A percentile compares a stretch with the other conserved stretches of the same genome.
These are phyloP conservation scores for Aspergillus ochraceus DNA, from an alignment of 2,329 filamentous ascomycete genomes.

Conservation along the genomic window DNA sequence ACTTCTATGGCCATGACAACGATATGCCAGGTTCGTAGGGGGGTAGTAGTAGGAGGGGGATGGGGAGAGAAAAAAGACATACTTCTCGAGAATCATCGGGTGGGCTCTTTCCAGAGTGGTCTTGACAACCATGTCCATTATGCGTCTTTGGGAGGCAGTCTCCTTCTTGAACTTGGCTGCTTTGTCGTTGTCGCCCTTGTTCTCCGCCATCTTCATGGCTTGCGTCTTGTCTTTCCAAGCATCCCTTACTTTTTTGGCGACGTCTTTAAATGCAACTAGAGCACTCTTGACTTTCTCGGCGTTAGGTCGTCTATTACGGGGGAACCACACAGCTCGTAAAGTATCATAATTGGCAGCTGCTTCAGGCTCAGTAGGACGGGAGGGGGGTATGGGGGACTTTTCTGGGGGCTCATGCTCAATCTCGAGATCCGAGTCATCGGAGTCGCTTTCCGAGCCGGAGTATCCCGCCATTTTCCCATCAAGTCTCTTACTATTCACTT, in stretches of 20 bases:
- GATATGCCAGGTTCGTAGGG: constrained; percentile 22
- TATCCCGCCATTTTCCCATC: constrained; percentile 39
- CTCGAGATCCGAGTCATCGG: constrained; percentile 52
- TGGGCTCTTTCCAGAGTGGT: constrained; percentile 47
- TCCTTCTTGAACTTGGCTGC: constrained; percentile 56
- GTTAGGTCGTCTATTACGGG: constrained; percentile 51
- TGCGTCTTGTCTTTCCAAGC: constrained; percentile 60
- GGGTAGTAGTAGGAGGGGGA: constrained; percentile 11
- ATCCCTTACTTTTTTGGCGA: constrained; percentile 60
- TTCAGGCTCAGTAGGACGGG: constrained; percentile 53
- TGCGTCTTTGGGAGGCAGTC: constrained; percentile 58
- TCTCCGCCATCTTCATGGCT: constrained; percentile 58
- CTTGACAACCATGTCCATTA: constrained; percentile 53
- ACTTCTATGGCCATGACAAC: constrained; percentile 34
- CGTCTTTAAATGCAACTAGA: constrained; percentile 59
- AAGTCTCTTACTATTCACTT: constrained; percentile 24
- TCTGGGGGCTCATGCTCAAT: constrained; percentile 51
- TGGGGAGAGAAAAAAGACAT: constrained; percentile 35
- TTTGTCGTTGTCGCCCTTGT: constrained; percentile 56
- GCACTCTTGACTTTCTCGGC: constrained; percentile 55
- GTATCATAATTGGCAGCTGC: constrained; percentile 59
- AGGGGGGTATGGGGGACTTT: constrained; percentile 54
- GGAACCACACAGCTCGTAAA: constrained; percentile 62
- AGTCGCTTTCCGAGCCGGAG: constrained; percentile 51
- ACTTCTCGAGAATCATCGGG: constrained; percentile 51